Conservation (phyloP, 2,329 filamentous ascomycete genomes). For the Nothophoma quercina region DNA sequence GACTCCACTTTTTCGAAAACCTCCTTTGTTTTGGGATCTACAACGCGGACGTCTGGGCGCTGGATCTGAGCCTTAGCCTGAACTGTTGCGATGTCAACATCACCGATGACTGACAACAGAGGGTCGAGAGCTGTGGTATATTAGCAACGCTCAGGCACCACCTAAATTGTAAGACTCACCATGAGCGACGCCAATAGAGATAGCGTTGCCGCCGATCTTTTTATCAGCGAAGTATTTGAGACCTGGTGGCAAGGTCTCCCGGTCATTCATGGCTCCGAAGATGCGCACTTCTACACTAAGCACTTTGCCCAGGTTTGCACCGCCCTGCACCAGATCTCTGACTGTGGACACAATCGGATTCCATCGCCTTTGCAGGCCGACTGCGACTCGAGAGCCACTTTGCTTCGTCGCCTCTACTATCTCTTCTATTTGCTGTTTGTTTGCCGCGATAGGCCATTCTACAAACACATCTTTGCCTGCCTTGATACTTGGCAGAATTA, state of each 20-base stretch:
- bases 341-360: conserved; percentile 52
- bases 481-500: conserved; percentile 57
- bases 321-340: conserved; percentile 46
- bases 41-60: conserved; percentile 13
- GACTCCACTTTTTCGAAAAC: conserved; percentile 30
- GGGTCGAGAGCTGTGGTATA: conserved; percentile 21
- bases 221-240: conserved; percentile 28
- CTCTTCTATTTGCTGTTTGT: conserved; percentile 35
- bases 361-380: conserved; percentile 57
- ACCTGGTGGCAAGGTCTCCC: conserved; percentile 22
- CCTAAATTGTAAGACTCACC: not conserved
- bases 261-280: conserved; percentile 17
- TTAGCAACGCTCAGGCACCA: not conserved
- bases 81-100: conserved; percentile 17
- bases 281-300: conserved; percentile 34
- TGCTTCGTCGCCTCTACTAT: conserved; percentile 45
- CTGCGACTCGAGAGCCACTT: conserved; percentile 52
- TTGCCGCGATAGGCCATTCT: conserved; percentile 59
- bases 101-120: conserved; percentile 29
- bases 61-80: conserved; percentile 27
- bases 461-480: conserved; percentile 64
- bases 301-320: conserved; percentile 49
- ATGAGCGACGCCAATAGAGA: conserved; percentile 31
- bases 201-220: conserved; percentile 25
- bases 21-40: conserved; percentile 5